Conservation (phyloP, 306 rosid genomes). For the Leucaena leucocephala region DNA sequence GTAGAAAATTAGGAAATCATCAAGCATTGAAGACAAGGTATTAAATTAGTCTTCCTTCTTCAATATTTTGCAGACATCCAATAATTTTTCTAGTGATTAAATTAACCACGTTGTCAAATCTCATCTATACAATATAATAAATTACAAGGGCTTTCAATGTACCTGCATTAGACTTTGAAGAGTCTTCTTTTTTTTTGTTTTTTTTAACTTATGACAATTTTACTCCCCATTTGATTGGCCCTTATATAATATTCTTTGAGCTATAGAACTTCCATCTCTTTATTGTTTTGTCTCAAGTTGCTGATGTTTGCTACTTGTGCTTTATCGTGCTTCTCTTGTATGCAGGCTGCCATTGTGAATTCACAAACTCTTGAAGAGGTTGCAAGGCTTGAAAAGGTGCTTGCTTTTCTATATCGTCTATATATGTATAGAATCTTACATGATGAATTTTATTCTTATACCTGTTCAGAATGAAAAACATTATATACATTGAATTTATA, state of each 20-base stretch:
- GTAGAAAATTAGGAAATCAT: not conserved
- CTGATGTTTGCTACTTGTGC: conserved; percentile 15
- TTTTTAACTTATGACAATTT: conserved; percentile 8
- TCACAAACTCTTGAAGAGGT: conserved; percentile 99
- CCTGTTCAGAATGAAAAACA: no score
- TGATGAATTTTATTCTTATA: no score
- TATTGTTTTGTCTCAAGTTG: conserved; percentile 9
- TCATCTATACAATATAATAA: not conserved
- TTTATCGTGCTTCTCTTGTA: conserved; percentile 32
- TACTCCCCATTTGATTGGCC: not conserved
- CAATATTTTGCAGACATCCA: not conserved
- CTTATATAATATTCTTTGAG: not conserved
- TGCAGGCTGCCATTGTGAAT: conserved; percentile 98
- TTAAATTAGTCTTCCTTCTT: not conserved
- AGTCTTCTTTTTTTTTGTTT: not conserved
- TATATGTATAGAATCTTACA: no score
- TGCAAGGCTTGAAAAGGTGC: conserved; percentile 97
- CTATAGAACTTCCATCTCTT: conserved; percentile 2
- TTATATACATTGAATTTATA: no score
- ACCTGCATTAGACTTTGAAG: not conserved
- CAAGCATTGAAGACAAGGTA: not conserved
- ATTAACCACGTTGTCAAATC: not conserved
- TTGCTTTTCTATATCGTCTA: conserved; percentile 26
- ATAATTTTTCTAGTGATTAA: not conserved
- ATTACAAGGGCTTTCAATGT: not conserved